phyloP scores from a whole-genome alignment of 257 asterid genomes.

The Ocimum tenuiflorum region DNA sequence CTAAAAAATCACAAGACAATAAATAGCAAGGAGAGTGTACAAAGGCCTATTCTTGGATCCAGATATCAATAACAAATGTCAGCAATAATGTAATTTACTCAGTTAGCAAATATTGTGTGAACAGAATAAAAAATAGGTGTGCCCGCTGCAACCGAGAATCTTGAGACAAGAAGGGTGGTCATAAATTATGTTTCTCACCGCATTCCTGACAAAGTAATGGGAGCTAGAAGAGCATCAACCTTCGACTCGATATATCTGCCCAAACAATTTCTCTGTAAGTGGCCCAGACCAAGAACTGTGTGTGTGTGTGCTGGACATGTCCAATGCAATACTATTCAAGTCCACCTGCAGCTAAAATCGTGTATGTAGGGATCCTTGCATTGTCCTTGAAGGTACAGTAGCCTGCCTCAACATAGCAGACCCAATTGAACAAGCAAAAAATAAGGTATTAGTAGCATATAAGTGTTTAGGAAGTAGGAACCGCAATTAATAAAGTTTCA shows the following conservation, averaged over 20 bases:
- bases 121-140: slow-evolving; percentile 14
- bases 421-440: background rate
- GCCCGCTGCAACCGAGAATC: too few species aligned
- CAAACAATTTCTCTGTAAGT: too few species aligned
- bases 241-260: too few species aligned
- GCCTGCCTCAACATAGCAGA: slow-evolving; percentile 32
- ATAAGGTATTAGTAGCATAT: background rate
- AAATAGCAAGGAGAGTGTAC: background rate
- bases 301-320: too few species aligned
- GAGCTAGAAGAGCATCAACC: slow-evolving; percentile 28
- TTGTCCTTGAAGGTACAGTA: slow-evolving; percentile 53
- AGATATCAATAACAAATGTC: slow-evolving; percentile 5
- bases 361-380: slow-evolving; percentile 51
- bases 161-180: too few species aligned
- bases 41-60: background rate
- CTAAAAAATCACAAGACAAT: too few species aligned
- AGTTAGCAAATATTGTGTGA: slow-evolving; percentile 16
- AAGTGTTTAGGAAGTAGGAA: background rate
- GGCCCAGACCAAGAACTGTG: background rate
- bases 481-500: too few species aligned
- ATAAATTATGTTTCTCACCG: background rate
- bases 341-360: slow-evolving; percentile 56
- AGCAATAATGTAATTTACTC: slow-evolving; percentile 5
- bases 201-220: slow-evolving; percentile 24
- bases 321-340: slow-evolving; percentile 5